These are phyloP conservation scores for Thyridium curvatum DNA, from an alignment of 2,329 filamentous ascomycete genomes.

Conservation along the genomic window DNA sequence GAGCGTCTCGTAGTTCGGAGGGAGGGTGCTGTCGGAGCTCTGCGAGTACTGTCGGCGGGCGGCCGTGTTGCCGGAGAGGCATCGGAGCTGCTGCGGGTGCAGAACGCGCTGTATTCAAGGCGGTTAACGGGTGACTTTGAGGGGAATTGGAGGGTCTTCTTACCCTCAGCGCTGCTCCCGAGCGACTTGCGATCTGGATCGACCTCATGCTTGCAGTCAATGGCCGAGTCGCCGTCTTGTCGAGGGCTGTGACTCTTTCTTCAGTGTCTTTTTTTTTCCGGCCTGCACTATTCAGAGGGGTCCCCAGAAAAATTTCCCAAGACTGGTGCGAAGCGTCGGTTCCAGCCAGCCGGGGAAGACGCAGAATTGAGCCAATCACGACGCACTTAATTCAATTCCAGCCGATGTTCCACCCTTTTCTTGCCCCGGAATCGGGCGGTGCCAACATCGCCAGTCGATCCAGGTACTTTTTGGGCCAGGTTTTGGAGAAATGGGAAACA, in stretches of 20 bases:
- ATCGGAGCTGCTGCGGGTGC: conserved; percentile 23
- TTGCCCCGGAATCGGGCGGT: too few relatives aligned
- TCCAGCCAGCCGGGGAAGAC: too few relatives aligned
- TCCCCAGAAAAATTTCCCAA: too few relatives aligned
- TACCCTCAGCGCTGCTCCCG: conserved; percentile 42
- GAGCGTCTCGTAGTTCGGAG: conserved; percentile 77
- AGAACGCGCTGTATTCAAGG: conserved; percentile 23
- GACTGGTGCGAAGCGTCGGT: too few relatives aligned
- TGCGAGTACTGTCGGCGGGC: conserved; percentile 26
- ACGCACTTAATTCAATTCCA: too few relatives aligned
- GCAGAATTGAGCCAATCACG: too few relatives aligned
- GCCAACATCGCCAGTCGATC: too few relatives aligned
- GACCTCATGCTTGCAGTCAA: conserved; percentile 33
- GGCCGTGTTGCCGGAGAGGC: conserved; percentile 17
- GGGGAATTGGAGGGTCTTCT: conserved; percentile 2
- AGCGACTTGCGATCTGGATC: conserved; percentile 43
- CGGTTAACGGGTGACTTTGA: neutral
- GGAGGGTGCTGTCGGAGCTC: conserved; percentile 27
- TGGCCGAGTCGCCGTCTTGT: conserved; percentile 1
- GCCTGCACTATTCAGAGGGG: neutral
- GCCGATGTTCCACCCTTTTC: too few relatives aligned
- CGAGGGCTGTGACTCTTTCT: neutral
- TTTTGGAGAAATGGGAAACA: too few relatives aligned
- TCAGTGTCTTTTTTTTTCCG: neutral
- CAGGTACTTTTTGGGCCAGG: too few relatives aligned